A percentile compares a stretch with the other conserved stretches of the same genome.
phyloP scores from a whole-genome alignment of 768 basidiomycete species.

The Coprinopsis sp. region DNA sequence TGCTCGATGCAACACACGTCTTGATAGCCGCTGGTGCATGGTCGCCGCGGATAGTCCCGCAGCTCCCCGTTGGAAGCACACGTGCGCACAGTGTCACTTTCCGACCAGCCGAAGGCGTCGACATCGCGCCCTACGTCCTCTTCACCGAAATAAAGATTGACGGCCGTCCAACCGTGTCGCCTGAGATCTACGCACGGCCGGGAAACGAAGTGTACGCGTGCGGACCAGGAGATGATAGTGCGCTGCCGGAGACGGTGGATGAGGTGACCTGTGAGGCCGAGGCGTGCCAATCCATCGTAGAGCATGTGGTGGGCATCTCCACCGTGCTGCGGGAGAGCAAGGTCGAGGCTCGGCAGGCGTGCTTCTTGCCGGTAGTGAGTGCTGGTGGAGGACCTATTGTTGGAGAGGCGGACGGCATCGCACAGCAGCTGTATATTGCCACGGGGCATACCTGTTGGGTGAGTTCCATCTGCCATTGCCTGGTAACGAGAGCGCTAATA shows the following conservation, averaged over 20 bases:
- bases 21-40: constrained; percentile 85
- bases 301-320: constrained; percentile 59
- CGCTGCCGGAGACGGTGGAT: constrained; percentile 65
- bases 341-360: constrained; percentile 57
- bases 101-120: constrained; percentile 36
- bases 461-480: constrained; percentile 14
- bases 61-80: constrained; percentile 55
- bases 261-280: constrained; percentile 55
- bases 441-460: constrained; percentile 83
- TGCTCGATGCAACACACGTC: constrained; percentile 61
- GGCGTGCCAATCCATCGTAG: constrained; percentile 53
- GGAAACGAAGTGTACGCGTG: constrained; percentile 72
- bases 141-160: constrained; percentile 73
- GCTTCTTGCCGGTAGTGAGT: constrained; percentile 68
- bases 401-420: constrained; percentile 51
- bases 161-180: constrained; percentile 30
- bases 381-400: constrained; percentile 65
- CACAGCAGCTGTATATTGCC: constrained; percentile 64
- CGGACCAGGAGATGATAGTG: constrained; percentile 68
- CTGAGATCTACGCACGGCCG: constrained; percentile 73
- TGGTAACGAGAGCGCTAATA: neutral
- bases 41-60: constrained; percentile 58
- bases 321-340: constrained; percentile 48
- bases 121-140: constrained; percentile 70
- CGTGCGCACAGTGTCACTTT: constrained; percentile 75